phyloP scores from a whole-genome alignment of 176 grass and related monocot genomes.

The Ensete ventricosum region DNA sequence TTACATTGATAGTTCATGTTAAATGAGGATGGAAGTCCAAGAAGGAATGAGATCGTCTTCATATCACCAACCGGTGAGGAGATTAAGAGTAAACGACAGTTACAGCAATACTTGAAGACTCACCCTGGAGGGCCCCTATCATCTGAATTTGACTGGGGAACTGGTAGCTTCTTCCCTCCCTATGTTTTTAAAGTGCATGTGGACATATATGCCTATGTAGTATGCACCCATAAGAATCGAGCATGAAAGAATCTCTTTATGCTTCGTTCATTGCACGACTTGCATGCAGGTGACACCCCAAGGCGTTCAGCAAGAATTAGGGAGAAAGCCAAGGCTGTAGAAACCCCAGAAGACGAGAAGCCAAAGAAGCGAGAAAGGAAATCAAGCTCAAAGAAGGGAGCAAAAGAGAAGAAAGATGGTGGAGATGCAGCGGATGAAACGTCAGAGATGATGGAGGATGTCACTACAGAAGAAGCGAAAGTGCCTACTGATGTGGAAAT shows the following conservation, averaged over 20 bases:
- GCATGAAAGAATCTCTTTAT: neutral
- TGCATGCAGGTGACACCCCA: conserved; percentile 72
- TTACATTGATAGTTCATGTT: conserved; percentile 52
- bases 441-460: conserved; percentile 7
- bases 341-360: conserved; percentile 73
- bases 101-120: conserved; percentile 69
- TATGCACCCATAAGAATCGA: neutral
- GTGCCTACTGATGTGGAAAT: conserved; percentile 36
- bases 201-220: neutral
- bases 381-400: conserved; percentile 32
- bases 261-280: conserved; percentile 16
- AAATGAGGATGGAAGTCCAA: conserved; percentile 34
- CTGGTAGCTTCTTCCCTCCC: conserved; percentile 37
- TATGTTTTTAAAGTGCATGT: neutral
- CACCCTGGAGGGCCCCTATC: conserved; percentile 56
- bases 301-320: conserved; percentile 88
- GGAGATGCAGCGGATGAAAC: neutral
- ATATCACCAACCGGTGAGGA: conserved; percentile 85
- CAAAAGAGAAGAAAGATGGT: conserved; percentile 37
- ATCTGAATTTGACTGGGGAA: conserved; percentile 91
- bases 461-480: conserved; percentile 22
- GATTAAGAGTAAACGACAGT: conserved; percentile 78
- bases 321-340: conserved; percentile 73
- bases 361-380: conserved; percentile 31
- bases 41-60: conserved; percentile 77